Conservation (phyloP, 495 filamentous ascomycete genomes). For the Xylaria scruposa region DNA sequence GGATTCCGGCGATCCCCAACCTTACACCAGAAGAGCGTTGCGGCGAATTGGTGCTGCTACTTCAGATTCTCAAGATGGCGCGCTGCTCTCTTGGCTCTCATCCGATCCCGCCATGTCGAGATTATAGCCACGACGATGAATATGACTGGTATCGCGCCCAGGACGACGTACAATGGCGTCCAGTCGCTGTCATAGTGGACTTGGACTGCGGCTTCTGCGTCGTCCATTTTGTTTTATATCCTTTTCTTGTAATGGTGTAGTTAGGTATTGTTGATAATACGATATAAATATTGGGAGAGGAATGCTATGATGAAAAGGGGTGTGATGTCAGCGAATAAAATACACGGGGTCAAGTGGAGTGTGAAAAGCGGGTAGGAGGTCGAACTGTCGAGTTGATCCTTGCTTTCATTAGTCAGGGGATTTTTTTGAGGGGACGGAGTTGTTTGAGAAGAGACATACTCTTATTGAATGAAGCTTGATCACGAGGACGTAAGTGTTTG, state of each 20-base stretch:
- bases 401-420: not conserved
- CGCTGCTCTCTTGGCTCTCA: not conserved
- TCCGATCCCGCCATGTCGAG: constrained; percentile 39
- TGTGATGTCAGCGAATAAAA: constrained; percentile 1
- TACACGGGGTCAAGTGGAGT: not conserved
- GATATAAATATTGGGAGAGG: not conserved
- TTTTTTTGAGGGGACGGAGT: too few relatives aligned
- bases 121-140: constrained; percentile 20
- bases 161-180: constrained; percentile 33
- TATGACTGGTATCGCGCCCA: constrained; percentile 27
- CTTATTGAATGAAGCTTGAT: not conserved
- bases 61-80: not conserved
- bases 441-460: too few relatives aligned
- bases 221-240: not conserved
- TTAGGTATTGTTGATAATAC: too few relatives aligned
- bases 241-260: not conserved
- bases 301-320: constrained; percentile 2
- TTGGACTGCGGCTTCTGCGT: constrained; percentile 11
- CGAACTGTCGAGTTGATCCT: not conserved
- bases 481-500: not conserved
- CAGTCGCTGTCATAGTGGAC: constrained; percentile 34
- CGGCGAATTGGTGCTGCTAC: too few relatives aligned
- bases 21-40: not conserved
- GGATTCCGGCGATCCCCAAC: not conserved
- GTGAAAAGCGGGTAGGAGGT: constrained; percentile 11